phyloP scores from a whole-genome alignment of 805 yeast genomes.

The Candida dajiaensis region DNA sequence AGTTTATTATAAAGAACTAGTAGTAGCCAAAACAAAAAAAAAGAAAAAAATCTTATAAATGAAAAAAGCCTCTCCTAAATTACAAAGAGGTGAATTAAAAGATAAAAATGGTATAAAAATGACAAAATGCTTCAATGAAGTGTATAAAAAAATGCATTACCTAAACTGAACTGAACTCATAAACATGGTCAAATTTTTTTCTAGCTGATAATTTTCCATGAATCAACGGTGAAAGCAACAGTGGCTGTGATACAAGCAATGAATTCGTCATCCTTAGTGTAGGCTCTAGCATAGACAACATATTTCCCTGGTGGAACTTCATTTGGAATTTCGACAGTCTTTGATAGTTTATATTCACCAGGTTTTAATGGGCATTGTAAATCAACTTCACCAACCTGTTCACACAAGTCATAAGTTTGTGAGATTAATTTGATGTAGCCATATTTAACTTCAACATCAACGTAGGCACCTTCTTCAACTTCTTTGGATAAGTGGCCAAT shows the following conservation, averaged over 20 bases:
- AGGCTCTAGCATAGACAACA: constrained; percentile 83
- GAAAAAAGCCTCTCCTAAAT: background rate
- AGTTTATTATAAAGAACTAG: too few species aligned
- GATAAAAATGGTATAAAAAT: background rate
- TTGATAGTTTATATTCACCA: constrained; percentile 62
- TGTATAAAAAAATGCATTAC: background rate
- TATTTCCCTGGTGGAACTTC: constrained; percentile 97
- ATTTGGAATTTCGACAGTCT: constrained; percentile 76
- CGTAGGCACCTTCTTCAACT: constrained; percentile 83
- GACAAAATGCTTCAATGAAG: background rate
- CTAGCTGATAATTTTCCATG: constrained; percentile 18
- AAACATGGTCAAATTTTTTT: background rate
- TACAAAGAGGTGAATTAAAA: background rate
- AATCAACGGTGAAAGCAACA: constrained; percentile 38
- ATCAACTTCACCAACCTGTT: constrained; percentile 76
- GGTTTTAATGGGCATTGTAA: constrained; percentile 74
- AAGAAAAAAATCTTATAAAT: background rate
- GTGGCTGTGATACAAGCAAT: constrained; percentile 81
- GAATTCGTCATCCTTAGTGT: constrained; percentile 72
- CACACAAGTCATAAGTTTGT: constrained; percentile 92
- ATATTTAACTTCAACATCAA: constrained; percentile 87
- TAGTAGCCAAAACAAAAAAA: too few species aligned
- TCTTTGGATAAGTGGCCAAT: constrained; percentile 51
- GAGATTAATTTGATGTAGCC: constrained; percentile 86
- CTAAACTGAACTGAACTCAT: background rate